Conservation (phyloP, 208 protist species). For the Leishmania guyanensis region DNA sequence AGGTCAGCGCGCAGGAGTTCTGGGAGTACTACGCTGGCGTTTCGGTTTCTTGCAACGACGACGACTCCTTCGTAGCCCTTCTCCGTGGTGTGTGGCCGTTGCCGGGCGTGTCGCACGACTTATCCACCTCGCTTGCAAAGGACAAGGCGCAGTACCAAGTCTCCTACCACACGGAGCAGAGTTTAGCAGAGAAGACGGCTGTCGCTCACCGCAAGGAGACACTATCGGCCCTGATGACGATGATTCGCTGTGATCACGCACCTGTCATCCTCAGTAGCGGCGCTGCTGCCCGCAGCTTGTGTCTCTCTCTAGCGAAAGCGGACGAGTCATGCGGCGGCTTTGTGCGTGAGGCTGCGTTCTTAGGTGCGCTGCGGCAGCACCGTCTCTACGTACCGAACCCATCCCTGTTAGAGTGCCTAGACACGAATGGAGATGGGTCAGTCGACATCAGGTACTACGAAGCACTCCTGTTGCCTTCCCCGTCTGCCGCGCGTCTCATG, state of each 20-base stretch:
- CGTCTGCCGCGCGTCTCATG: conserved; percentile 62
- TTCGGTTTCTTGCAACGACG: conserved; percentile 47
- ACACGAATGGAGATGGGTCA: conserved; percentile 74
- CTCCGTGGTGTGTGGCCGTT: conserved; percentile 70
- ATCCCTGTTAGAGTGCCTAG: conserved; percentile 47
- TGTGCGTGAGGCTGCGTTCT: conserved; percentile 47
- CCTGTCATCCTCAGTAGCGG: conserved; percentile 37
- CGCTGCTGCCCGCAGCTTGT: conserved; percentile 40
- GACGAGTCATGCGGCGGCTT: conserved; percentile 46
- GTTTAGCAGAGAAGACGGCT: conserved; percentile 42
- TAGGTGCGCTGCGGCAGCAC: conserved; percentile 50
- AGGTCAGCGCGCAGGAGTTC: conserved; percentile 80
- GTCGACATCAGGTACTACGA: conserved; percentile 79
- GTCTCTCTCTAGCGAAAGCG: conserved; percentile 38
- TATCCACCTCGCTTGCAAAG: conserved; percentile 26
- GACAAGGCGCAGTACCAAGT: conserved; percentile 17
- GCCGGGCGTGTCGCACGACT: conserved; percentile 27
- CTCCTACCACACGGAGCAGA: conserved; percentile 51
- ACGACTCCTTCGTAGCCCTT: conserved; percentile 62
- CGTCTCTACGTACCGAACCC: conserved; percentile 71
- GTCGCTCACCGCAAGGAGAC: conserved; percentile 42
- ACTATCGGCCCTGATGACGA: conserved; percentile 35
- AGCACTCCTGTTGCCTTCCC: conserved; percentile 47
- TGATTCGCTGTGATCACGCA: conserved; percentile 51
- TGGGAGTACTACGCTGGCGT: conserved; percentile 83